These are phyloP conservation scores for Amanita inopinata DNA, from an alignment of 768 basidiomycete species.

Conservation along the genomic window DNA sequence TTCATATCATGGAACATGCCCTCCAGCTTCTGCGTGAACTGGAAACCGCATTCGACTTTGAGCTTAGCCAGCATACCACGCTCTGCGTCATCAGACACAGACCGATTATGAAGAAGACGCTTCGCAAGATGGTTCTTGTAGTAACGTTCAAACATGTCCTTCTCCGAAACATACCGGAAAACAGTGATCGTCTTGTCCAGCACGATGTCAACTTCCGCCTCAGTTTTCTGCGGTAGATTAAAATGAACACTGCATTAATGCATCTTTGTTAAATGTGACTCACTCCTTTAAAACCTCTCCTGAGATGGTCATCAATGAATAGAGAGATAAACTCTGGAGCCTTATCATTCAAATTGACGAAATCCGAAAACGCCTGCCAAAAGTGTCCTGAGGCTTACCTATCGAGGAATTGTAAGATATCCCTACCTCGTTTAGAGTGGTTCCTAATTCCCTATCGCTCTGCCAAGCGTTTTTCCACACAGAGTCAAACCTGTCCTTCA, in stretches of 20 bases:
- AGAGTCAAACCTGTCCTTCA: constrained; percentile 86
- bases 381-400: not conserved
- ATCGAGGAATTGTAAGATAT: not conserved
- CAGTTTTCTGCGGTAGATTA: constrained; percentile 66
- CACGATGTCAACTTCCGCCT: constrained; percentile 79
- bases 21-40: constrained; percentile 96
- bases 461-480: constrained; percentile 66
- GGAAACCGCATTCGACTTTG: constrained; percentile 91
- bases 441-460: constrained; percentile 69
- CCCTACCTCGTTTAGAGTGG: constrained; percentile 73
- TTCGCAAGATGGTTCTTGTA: constrained; percentile 96
- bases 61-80: constrained; percentile 95
- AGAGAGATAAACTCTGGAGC: constrained; percentile 92
- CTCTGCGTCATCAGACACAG: constrained; percentile 95
- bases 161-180: constrained; percentile 90
- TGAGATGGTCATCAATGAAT: constrained; percentile 94
- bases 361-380: constrained; percentile 79
- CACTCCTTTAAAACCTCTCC: constrained; percentile 90
- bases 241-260: not conserved
- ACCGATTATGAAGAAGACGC: constrained; percentile 77
- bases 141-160: constrained; percentile 96
- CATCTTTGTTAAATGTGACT: constrained; percentile 26
- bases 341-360: constrained; percentile 81
- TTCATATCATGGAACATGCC: constrained; percentile 99
- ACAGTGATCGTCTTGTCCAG: constrained; percentile 95